Evolutionary conservation across 495 filamentous ascomycete genomes (phyloP), one percentile per base, ranked within the genome.

Genomic region (Talaromyces liani): DNA sequence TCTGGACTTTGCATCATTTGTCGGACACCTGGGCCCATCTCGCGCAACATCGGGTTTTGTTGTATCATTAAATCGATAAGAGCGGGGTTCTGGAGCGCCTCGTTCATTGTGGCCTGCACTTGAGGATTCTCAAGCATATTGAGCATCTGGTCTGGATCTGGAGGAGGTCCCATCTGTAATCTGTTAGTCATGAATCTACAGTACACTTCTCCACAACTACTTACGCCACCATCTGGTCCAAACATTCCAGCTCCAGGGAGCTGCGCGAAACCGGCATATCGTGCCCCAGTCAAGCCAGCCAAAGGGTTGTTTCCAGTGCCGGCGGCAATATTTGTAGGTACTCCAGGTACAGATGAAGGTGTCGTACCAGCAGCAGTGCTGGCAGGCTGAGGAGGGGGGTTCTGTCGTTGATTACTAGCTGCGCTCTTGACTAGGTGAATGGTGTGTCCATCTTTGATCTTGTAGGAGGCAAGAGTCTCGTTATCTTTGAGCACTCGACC

Each of bases 391-490:
- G 80, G 77, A 29, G 85, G 73, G 14, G 85, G 80, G 58, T 83
- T 84, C 63, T 88, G 84, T 18, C 87, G 82, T 62, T 87, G 84
- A 72, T 97, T 97, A 80, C 93, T 98, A 25, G 88, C 88, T 33
- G 95, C 95, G 67, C 91, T 91, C 75, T 95, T 96, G 62, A 99
- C 95, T 69, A 99, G 81, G 74, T 99, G 95, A 64, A 98, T 85
- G 8, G 94, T 97, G 70, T 97, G 91, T n/a, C 91, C 89, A 62
- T 91, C 84, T 76, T 97, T 96, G 74, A 99, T 91, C 77, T 97
- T 99, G 77, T 95, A 96, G 25, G 85, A 83, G 61, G 80, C 85
- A 51, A 99, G 75, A 0, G 89, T 88, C 65, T 98, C 92, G 47
- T 85, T 85, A 71, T 99, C 91, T 77, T 97, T 99, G 75, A 99